Conservation (phyloP, 495 filamentous ascomycete genomes). For the Penicillium parvum region DNA sequence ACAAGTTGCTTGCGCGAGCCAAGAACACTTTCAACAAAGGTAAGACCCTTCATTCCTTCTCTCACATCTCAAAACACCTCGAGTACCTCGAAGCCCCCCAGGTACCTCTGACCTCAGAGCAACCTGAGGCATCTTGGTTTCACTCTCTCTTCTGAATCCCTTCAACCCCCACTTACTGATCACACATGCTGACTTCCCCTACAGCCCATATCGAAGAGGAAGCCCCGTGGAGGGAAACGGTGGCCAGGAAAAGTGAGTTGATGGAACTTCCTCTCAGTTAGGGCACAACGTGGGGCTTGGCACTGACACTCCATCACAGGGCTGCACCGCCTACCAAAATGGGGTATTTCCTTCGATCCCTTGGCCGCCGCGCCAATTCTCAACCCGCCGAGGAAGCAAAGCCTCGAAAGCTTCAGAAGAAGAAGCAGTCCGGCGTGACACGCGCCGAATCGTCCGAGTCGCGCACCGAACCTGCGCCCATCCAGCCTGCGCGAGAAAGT, state of each 20-base stretch:
- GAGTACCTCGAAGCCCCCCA: not conserved
- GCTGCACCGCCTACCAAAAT: conserved; percentile 22
- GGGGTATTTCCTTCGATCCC: conserved; percentile 17
- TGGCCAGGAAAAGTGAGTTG: too few relatives aligned
- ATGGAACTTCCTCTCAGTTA: too few relatives aligned
- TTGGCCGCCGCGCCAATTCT: conserved; percentile 10
- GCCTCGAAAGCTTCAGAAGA: conserved; percentile 14
- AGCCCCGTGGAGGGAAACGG: too few relatives aligned
- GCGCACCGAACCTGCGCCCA: conserved; percentile 8
- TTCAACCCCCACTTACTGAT: too few relatives aligned
- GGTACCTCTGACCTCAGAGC: not conserved
- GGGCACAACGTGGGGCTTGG: conserved; percentile 13
- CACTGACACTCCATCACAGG: conserved; percentile 23
- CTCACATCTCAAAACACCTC: too few relatives aligned
- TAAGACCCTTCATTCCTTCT: not conserved
- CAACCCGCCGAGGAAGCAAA: conserved; percentile 13
- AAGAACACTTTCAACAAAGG: not conserved
- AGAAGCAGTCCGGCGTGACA: conserved; percentile 13
- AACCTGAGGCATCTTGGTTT: too few relatives aligned
- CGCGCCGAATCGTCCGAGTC: conserved; percentile 5
- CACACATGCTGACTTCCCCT: too few relatives aligned
- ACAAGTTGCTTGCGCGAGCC: not conserved
- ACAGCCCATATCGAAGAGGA: too few relatives aligned
- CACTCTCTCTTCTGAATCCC: too few relatives aligned
- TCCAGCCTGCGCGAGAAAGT: conserved; percentile 1